Evolutionary conservation across 2,329 filamentous ascomycete species (phyloP).

Genomic region (Pyrenochaeta sp.): DNA sequence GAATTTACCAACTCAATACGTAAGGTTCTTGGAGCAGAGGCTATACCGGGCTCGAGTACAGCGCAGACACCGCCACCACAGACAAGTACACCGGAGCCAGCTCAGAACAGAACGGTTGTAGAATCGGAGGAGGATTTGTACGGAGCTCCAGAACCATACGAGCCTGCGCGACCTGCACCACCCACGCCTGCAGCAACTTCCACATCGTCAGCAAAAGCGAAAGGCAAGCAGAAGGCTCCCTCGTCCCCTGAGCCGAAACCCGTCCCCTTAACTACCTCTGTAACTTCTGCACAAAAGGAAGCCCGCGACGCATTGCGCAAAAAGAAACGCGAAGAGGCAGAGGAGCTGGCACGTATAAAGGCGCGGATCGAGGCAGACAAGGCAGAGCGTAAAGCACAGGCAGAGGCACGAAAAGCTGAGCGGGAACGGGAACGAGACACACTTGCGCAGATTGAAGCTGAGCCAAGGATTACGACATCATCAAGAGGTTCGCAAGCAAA

Average conservation of each 20-base stretch:
- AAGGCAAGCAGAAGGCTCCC: constrained; percentile 55
- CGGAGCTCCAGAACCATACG: constrained; percentile 4
- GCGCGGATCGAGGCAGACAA: constrained; percentile 81
- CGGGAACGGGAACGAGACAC: constrained; percentile 29
- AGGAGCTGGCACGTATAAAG: constrained; percentile 76
- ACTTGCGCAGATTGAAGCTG: constrained; percentile 7
- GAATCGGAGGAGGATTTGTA: constrained; percentile 16
- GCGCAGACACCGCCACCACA: constrained; percentile 19
- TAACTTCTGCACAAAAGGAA: constrained; percentile 49
- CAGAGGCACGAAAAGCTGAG: constrained; percentile 47
- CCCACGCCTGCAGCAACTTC: constrained; percentile 11
- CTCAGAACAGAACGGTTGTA: neutral
- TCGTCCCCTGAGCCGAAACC: constrained; percentile 38
- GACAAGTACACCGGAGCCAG: constrained; percentile 14
- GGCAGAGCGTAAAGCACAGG: constrained; percentile 64
- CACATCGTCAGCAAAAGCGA: constrained; percentile 33
- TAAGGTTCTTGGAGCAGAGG: constrained; percentile 44
- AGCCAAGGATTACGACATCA: constrained; percentile 16
- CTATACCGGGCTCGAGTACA: constrained; percentile 36
- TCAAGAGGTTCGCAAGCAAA: constrained; percentile 42
- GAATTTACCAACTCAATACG: constrained; percentile 70
- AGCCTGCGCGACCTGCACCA: constrained; percentile 8
- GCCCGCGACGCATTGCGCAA: constrained; percentile 62
- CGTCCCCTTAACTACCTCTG: constrained; percentile 40
- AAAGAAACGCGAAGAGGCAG: constrained; percentile 69